These are phyloP conservation scores for Setomelanomma holmii DNA, from an alignment of 2,329 filamentous ascomycete genomes.

Conservation along the genomic window DNA sequence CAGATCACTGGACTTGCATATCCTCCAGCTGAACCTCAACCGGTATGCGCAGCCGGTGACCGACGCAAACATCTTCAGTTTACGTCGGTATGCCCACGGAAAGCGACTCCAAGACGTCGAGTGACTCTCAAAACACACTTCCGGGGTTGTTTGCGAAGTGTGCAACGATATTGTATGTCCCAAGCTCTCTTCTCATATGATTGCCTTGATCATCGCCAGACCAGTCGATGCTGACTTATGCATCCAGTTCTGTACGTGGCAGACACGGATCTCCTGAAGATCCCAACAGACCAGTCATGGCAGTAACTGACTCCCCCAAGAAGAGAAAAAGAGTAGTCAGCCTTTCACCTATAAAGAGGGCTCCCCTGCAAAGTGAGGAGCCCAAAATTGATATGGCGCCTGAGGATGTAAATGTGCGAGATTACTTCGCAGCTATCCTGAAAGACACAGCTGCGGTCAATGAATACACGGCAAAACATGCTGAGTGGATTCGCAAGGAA, in stretches of 20 bases:
- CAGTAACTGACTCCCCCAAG: conserved; percentile 39
- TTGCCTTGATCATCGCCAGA: not conserved
- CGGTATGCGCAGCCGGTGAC: conserved; percentile 35
- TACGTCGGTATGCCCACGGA: conserved; percentile 42
- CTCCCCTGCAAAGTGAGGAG: conserved; percentile 17
- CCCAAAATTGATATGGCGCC: conserved; percentile 9
- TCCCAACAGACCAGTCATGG: conserved; percentile 33
- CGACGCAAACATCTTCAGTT: conserved; percentile 18
- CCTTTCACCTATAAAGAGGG: conserved; percentile 19
- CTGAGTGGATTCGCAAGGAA: conserved; percentile 41
- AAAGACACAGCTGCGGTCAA: conserved; percentile 1
- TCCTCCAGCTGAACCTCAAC: conserved; percentile 4
- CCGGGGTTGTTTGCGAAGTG: conserved; percentile 38
- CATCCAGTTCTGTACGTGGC: conserved; percentile 41
- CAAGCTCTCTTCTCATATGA: not conserved
- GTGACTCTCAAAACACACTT: conserved; percentile 31
- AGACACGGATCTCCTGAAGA: conserved; percentile 30
- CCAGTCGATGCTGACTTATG: conserved; percentile 5
- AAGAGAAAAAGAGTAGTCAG: conserved; percentile 43
- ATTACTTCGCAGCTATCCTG: conserved; percentile 11
- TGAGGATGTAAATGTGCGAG: not conserved
- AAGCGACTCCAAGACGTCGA: conserved; percentile 31
- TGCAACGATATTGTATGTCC: conserved; percentile 37
- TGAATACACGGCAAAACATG: conserved; percentile 29
- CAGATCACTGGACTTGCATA: conserved; percentile 9